A percentile compares a stretch with the other conserved stretches of the same genome.
These are phyloP conservation scores for Ogataea dorogensis DNA, from an alignment of 805 yeast species.

Conservation along the genomic window DNA sequence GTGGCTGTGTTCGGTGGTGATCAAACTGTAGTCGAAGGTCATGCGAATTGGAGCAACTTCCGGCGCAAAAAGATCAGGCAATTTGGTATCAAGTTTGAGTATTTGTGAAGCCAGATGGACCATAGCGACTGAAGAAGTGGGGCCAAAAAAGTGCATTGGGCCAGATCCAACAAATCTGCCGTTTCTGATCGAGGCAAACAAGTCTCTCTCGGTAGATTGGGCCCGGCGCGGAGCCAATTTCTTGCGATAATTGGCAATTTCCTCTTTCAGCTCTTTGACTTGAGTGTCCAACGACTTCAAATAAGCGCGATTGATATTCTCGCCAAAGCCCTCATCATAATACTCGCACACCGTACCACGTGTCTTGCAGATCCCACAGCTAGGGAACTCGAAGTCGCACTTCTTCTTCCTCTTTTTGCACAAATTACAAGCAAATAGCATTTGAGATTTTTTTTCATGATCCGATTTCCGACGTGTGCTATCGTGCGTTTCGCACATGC, in stretches of 20 bases:
- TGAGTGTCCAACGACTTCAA: constrained; percentile 18
- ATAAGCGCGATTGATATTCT: constrained; percentile 16
- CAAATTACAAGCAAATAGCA: constrained; percentile 20
- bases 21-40: constrained; percentile 14
- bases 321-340: constrained; percentile 23
- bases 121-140: constrained; percentile 17
- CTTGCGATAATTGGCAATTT: constrained; percentile 6
- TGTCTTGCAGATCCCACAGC: constrained; percentile 18
- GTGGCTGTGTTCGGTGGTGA: constrained; percentile 17
- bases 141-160: constrained; percentile 19
- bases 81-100: constrained; percentile 3
- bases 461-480: neutral
- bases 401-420: constrained; percentile 23
- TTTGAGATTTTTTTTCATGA: constrained; percentile 1
- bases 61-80: too few relatives aligned
- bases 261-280: constrained; percentile 15
- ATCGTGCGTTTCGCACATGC: neutral
- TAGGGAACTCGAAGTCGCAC: constrained; percentile 23
- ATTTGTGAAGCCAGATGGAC: constrained; percentile 13
- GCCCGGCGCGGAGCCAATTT: constrained; percentile 4
- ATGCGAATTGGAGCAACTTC: constrained; percentile 9
- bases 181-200: constrained; percentile 2
- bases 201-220: constrained; percentile 12
- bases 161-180: constrained; percentile 19
- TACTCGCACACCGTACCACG: constrained; percentile 23